These are phyloP conservation scores for Clonostachys sp. DNA, from an alignment of 2,329 filamentous ascomycete genomes.

Conservation along the genomic window DNA sequence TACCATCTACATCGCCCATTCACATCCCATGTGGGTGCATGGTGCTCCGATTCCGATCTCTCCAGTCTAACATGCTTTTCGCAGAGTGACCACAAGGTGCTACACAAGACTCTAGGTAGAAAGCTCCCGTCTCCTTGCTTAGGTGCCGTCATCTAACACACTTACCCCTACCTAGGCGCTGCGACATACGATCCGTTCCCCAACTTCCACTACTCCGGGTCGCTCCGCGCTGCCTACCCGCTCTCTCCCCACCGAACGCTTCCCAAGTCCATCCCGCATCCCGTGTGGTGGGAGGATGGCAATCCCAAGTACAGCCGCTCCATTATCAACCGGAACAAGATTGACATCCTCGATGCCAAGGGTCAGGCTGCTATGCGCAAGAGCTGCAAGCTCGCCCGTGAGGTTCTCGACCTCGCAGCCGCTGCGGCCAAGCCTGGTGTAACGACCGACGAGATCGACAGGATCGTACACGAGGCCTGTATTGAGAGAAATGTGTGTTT, in stretches of 20 bases:
- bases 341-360: slow-evolving; percentile 75
- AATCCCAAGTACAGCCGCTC: slow-evolving; percentile 59
- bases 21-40: background rate
- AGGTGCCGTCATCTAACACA: too few relatives aligned
- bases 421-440: slow-evolving; percentile 82
- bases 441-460: slow-evolving; percentile 92
- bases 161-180: too few relatives aligned
- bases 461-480: slow-evolving; percentile 91
- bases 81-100: slow-evolving; percentile 72
- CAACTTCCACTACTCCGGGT: slow-evolving; percentile 75
- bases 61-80: slow-evolving; percentile 5
- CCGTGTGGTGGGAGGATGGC: slow-evolving; percentile 85
- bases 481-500: slow-evolving; percentile 79
- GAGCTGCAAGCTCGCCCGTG: slow-evolving; percentile 79
- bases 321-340: slow-evolving; percentile 70
- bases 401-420: slow-evolving; percentile 90
- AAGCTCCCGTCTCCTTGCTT: slow-evolving; percentile 27
- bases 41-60: slow-evolving; percentile 7
- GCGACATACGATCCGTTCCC: slow-evolving; percentile 84
- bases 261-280: slow-evolving; percentile 74
- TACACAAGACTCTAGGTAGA: slow-evolving; percentile 71
- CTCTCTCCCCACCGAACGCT: slow-evolving; percentile 69
- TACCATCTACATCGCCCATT: background rate
- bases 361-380: slow-evolving; percentile 89
- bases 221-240: slow-evolving; percentile 81